Base-by-base conservation (phyloP, 495 filamentous ascomycete species). In the Talaromyces ruber region DNA sequence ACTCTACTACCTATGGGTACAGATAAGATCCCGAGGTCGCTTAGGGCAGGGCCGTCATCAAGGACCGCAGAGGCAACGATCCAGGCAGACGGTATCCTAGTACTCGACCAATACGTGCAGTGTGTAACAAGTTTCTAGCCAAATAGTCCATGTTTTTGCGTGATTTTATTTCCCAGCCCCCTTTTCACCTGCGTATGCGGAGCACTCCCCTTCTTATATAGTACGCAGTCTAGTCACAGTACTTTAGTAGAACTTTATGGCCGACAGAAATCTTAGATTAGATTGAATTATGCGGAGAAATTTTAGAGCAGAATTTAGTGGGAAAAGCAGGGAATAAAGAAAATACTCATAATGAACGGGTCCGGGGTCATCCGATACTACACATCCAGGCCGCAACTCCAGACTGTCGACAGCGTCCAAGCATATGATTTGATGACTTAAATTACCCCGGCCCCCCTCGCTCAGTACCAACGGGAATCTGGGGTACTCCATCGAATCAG, bases 351-450 rank as follows among this genome's bases (percentile, higher is more conserved):
- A 39, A 39, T 21, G 18, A 18, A 47, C 21, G 51, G 51, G 21
- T 28, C 51, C 51, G 51, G 51, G 51, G 51, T 26, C 51, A 54
- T 54, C 51, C 51, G 51, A 54, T 54, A 16, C 51, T 28, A 54
- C 51, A 14, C 16, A 21, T 51, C 21, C 14, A 6, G 22, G 51
- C 51, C 22, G 22, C 28, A 25, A 14, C 22, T 26, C 51, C 51
- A 54, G 16, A 54, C 18, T 26, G 1, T 28, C 51, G 6, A 14
- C 22, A n/a, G 43, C 43, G n/a, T n/a, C 43, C 12, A 47, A 14
- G 16, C 43, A 32, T 32, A 32, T 47, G 43, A 47, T 47, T 47
- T 47, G n/a, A 8, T 47, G 6, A 47, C 16, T 47, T 21, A 47
- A 11, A 47, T 47, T 47, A 47, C 18, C 34, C 34, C 34, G 14